Conservation (phyloP, 2,329 filamentous ascomycete species). For the Diaporthe amygdali region DNA sequence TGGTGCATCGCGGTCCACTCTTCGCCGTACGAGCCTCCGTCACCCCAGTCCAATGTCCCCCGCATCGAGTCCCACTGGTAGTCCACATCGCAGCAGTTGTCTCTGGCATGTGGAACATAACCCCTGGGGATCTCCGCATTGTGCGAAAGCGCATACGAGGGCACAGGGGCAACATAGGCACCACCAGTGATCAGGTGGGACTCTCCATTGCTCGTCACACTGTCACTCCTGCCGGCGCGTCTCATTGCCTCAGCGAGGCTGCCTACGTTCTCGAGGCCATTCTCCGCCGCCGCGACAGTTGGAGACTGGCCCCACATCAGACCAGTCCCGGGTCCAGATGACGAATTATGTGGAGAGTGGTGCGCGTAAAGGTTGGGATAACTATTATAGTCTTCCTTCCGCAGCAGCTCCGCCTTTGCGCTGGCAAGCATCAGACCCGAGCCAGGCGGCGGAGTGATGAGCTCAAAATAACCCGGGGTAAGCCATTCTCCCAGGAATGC, state of each 20-base stretch:
- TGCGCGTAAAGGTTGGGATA: conserved; percentile 45
- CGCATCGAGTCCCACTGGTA: conserved; percentile 96
- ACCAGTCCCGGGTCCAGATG: conserved; percentile 31
- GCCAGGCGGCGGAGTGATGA: conserved; percentile 86
- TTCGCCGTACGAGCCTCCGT: conserved; percentile 86
- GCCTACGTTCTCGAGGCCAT: conserved; percentile 34
- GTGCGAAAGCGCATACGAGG: conserved; percentile 81
- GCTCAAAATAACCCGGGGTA: conserved; percentile 89
- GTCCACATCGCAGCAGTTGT: conserved; percentile 86
- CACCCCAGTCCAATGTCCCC: conserved; percentile 78
- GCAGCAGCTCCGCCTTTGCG: conserved; percentile 86
- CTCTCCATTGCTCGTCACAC: conserved; percentile 30
- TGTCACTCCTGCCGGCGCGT: conserved; percentile 27
- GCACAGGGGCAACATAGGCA: conserved; percentile 75
- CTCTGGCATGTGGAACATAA: conserved; percentile 88
- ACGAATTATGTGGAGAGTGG: conserved; percentile 28
- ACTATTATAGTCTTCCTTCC: conserved; percentile 70
- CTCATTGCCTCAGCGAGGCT: conserved; percentile 42
- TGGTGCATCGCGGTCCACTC: conserved; percentile 97
- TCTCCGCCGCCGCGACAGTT: conserved; percentile 23
- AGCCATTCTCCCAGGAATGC: conserved; percentile 96
- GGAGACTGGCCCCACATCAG: conserved; percentile 45
- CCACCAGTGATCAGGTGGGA: conserved; percentile 34
- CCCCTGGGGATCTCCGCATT: conserved; percentile 84
- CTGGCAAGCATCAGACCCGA: conserved; percentile 86